Percentiles rank a stretch among this genome's conserved stretches.
phyloP scores from a whole-genome alignment of 441 rosid genomes.

The Dalechampia spathulata region DNA sequence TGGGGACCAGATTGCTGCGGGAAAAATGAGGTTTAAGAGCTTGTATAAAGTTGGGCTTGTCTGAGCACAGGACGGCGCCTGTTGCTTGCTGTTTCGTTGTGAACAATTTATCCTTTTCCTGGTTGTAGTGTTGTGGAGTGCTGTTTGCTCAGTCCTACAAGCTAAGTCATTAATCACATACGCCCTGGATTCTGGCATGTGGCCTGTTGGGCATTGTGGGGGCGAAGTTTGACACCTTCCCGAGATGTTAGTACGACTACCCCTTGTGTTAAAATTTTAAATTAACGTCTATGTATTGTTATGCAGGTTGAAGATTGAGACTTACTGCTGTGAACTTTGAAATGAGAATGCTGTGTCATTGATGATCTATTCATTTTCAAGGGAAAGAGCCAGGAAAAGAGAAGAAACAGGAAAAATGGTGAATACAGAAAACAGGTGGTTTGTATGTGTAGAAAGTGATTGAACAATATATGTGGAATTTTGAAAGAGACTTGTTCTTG shows the following conservation, averaged over 20 bases:
- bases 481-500: constrained; percentile 11
- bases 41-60: not conserved
- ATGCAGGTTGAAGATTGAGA: too few relatives aligned
- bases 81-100: not conserved
- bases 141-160: not conserved
- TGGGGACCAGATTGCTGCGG: too few relatives aligned
- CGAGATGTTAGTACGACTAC: too few relatives aligned
- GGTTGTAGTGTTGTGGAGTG: not conserved
- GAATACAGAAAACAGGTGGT: not conserved
- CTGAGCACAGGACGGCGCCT: not conserved
- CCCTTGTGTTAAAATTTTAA: too few relatives aligned
- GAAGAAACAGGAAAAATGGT: not conserved
- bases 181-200: not conserved
- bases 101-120: not conserved
- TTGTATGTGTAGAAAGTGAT: constrained; percentile 2
- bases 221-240: too few relatives aligned
- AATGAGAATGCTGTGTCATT: not conserved
- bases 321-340: not conserved
- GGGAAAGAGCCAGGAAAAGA: not conserved
- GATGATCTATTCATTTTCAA: not conserved
- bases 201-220: constrained; percentile 2
- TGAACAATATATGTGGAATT: constrained; percentile 2
- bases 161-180: not conserved
- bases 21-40: too few relatives aligned
- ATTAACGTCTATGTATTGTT: too few relatives aligned